phyloP scores from a whole-genome alignment of 495 filamentous ascomycete species.

The Eremomyces bilateralis region DNA sequence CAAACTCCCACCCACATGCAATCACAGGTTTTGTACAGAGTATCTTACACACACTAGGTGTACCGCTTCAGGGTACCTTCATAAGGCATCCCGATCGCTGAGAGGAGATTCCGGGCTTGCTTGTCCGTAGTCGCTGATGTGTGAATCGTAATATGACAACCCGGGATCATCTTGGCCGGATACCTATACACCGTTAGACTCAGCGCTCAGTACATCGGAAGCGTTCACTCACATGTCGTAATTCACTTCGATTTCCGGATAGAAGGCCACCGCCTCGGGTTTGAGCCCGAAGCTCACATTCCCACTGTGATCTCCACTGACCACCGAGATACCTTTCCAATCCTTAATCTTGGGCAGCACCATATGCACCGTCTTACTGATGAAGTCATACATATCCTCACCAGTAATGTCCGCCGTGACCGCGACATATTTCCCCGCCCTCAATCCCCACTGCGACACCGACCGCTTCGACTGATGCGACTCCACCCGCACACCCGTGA shows the following conservation, averaged over 20 bases:
- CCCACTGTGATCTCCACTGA: constrained; percentile 59
- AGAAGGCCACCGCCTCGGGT: constrained; percentile 48
- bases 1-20: no score
- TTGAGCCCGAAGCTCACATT: constrained; percentile 67
- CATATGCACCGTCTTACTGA: constrained; percentile 65
- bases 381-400: constrained; percentile 69
- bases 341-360: constrained; percentile 92
- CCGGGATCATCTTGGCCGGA: constrained; percentile 81
- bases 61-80: constrained; percentile 51
- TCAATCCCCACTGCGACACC: constrained; percentile 42
- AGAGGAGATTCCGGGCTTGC: constrained; percentile 71
- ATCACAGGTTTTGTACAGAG: no score
- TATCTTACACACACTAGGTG: no score
- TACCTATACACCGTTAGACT: constrained; percentile 29
- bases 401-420: constrained; percentile 51
- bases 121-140: constrained; percentile 75
- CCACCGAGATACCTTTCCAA: constrained; percentile 61
- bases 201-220: neutral
- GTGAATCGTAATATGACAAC: constrained; percentile 67
- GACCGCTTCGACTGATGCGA: constrained; percentile 45
- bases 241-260: constrained; percentile 85
- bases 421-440: constrained; percentile 31
- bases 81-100: constrained; percentile 67
- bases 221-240: constrained; percentile 68
- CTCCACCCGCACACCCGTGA: constrained; percentile 53